Base-by-base conservation (phyloP, 1,139 yeast species). In the Candida sanyaensis region DNA sequence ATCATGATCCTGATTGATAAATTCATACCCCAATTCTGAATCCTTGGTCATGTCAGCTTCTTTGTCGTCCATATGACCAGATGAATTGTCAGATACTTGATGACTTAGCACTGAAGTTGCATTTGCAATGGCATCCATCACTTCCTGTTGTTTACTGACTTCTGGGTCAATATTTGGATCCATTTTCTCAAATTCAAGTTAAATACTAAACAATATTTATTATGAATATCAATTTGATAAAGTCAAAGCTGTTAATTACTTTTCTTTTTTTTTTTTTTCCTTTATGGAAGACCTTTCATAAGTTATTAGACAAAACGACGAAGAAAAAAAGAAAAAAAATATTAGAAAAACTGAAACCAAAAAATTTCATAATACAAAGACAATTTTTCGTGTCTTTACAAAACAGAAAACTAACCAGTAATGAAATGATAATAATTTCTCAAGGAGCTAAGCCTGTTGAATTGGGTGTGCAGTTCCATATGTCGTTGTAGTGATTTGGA, bases 161-260 rank as follows among this genome's bases (percentile, higher is more conserved):
- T 47, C 45, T 12, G 54, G 54, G 41, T 51, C 54, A 12, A 51
- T 58, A 45, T 55, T 57, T 3, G 59, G 44, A 32, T 58, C 59
- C 61, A 59, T 57, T 24, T 10, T 28, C 5, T 2, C 21, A 12
- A 6, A 21, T 6, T 26, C 17, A 6, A 13, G 27, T 17, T 23
- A 11, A 29, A 30, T 6, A 12, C 2, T 12, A 7, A 21, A 17
- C 23, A 17, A 38, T 5, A 10, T 27, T 27, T 9, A 13, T 23
- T 32, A 26, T 5, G 11, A 32, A 32, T n/a, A 26, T 8, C 31
- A 21, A 5, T 12, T 10, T n/a, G 6, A 23, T 3, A 12, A 36
- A 26, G 29, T 11, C 39, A 24, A 36, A 24, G 7, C 24, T 36
- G 39, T 36, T 24, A 27, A 36, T 24, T 23, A n/a, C 17, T 36